A percentile compares a stretch with the other conserved stretches of the same genome.
Conservation (phyloP, 768 basidiomycete genomes). For the Boletus fagicola region DNA sequence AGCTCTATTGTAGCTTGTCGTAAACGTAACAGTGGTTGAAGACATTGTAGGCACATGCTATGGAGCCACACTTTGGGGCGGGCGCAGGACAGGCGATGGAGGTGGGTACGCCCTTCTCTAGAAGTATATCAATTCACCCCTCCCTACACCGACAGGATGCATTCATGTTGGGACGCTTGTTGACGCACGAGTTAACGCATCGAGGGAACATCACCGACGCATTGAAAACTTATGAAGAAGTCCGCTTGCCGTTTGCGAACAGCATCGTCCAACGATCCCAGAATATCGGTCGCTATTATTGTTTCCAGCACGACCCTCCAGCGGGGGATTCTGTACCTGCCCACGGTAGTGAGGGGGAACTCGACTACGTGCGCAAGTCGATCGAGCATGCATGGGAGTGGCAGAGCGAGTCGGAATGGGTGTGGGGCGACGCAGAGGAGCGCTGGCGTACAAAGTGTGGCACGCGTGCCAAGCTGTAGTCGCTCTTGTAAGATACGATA, state of each 20-base stretch:
- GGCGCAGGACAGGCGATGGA: conserved; percentile 55
- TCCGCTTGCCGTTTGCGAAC: conserved; percentile 33
- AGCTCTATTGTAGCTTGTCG: conserved; percentile 4
- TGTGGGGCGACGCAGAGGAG: conserved; percentile 14
- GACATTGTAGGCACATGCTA: conserved; percentile 42
- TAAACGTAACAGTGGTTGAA: conserved; percentile 1
- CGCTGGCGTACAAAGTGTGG: not conserved
- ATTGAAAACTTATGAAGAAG: conserved; percentile 32
- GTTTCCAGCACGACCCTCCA: conserved; percentile 7
- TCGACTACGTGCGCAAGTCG: conserved; percentile 6
- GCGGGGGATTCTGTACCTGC: conserved; percentile 3
- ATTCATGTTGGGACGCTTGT: conserved; percentile 29
- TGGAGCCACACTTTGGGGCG: conserved; percentile 46
- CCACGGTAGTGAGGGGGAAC: conserved; percentile 4
- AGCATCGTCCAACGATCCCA: conserved; percentile 17
- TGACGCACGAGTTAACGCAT: conserved; percentile 25
- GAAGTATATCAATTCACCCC: not conserved
- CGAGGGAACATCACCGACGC: conserved; percentile 25
- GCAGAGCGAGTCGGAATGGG: conserved; percentile 10
- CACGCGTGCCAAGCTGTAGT: not conserved
- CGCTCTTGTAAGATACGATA: not conserved
- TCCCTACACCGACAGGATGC: conserved; percentile 23
- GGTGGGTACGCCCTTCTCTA: conserved; percentile 21
- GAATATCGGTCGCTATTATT: conserved; percentile 24
- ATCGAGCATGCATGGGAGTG: conserved; percentile 21